Evolutionary conservation across 352 stramenopile genomes (phyloP), one percentile per base, ranked within the genome.

Genomic region (Peronospora destructor): DNA sequence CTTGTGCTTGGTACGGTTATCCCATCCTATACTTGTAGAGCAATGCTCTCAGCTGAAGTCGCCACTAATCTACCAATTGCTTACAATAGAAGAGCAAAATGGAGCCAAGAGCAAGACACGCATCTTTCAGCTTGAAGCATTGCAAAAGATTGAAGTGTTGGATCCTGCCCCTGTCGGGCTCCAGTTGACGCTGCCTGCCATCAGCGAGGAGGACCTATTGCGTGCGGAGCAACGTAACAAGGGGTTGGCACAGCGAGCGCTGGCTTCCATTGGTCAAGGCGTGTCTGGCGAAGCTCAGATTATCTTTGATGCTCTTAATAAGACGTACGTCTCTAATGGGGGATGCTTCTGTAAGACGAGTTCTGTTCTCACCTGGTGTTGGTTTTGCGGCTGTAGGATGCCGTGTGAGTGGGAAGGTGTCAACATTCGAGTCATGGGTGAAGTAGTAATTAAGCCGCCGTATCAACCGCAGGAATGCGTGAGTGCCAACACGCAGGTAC

Each of bases 281-380:
- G 84, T 94, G 39, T 68, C 66, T 5, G 52, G 58, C 2, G 70
- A 89, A 46, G 81, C 81, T 21, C 84, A 94, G 49, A 54, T 62
- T 30, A 87, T 92, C 59, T 94, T 94, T 40, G 82, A 94, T 50
- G 81, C 81, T 28, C 76, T 94, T 38, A 91, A 91, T 68, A 94
- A 94, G 62, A 94, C 84, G 68, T 92, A 78, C 53, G 70, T 35
- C 34, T 23, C 19, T 36, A 17, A 0, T 45, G 49, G n/a, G 14
- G 11, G 14, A n/a, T 10, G 17, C 0, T 23, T 38, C 1, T 33
- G 43, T 46, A 45, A 40, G 40, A 47, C 34, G 36, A 9, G 26
- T 47, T 42, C 19, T 68, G 35, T 64, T 26, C 51, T 19, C 8
- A 3, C 2, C 3, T 28, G 39, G 21, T 37, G 26, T 4, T 16